These are phyloP conservation scores for Penicillium fuscoglaucum DNA, from an alignment of 2,329 filamentous ascomycete species.

Conservation along the genomic window DNA sequence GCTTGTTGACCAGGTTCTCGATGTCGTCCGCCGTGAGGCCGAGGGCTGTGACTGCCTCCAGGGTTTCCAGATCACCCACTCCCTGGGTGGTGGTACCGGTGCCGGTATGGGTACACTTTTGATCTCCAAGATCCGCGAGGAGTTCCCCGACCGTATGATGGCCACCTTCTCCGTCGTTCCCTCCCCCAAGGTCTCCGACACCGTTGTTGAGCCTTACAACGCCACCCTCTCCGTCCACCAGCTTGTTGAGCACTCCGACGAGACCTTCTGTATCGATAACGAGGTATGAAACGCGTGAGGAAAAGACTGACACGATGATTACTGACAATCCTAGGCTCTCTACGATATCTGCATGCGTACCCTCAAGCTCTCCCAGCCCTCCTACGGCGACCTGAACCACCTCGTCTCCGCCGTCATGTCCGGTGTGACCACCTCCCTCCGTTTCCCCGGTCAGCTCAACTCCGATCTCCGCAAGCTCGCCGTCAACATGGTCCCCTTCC, in stretches of 20 bases:
- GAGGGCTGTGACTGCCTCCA: conserved; percentile 99
- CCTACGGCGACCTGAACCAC: conserved; percentile 99
- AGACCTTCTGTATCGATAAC: conserved; percentile 99
- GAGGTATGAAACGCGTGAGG: conserved; percentile 57
- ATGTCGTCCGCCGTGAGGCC: conserved; percentile 97
- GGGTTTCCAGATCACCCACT: conserved; percentile 99
- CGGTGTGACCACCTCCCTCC: conserved; percentile 95
- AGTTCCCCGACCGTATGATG: conserved; percentile 99
- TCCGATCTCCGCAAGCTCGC: conserved; percentile 99
- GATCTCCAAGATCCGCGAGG: conserved; percentile 99
- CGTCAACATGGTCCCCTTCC: conserved; percentile 99
- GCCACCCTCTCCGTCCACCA: conserved; percentile 98
- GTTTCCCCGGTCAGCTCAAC: conserved; percentile 99
- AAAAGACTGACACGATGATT: not conserved
- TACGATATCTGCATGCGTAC: conserved; percentile 99
- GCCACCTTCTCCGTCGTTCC: conserved; percentile 98
- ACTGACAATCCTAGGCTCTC: conserved; percentile 62
- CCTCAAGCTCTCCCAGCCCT: conserved; percentile 97
- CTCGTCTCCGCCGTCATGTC: conserved; percentile 99
- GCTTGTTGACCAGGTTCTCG: conserved; percentile 95
- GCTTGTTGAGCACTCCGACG: conserved; percentile 99
- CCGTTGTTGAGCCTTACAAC: conserved; percentile 99
- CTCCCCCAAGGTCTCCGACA: conserved; percentile 99
- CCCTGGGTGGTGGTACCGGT: conserved; percentile 99
- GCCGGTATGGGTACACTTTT: conserved; percentile 99